Evolutionary conservation across 2,329 filamentous ascomycete genomes (phyloP), one percentile per base, ranked within the genome.

Genomic region (Alternaria sp.): DNA sequence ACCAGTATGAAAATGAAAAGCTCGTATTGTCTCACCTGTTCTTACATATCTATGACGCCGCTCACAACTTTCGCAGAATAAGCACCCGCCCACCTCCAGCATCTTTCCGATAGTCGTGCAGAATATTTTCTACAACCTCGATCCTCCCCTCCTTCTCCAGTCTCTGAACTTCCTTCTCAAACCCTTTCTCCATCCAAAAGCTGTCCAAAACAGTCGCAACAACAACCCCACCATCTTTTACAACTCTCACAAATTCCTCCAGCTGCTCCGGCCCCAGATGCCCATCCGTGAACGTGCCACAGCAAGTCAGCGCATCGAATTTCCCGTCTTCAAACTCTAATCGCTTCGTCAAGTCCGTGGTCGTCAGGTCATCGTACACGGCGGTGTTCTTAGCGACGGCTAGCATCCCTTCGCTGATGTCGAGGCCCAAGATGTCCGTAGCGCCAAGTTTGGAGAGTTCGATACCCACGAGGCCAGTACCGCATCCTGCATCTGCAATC

Each of bases 401-500:
- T 5, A 86, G 79, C 84, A 86, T 86, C 31, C 81, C 80, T 1
- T 79, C 77, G 50, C 80, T 83, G 14, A 85, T 72, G 62, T 86
- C 84, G 26, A 85, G 69, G 26, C 84, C 84, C 50, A 85, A 81
- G 40, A 86, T 79, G n/a, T 76, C 72, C 36, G 76, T 76, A 3
- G 79, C 80, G 3, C 81, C 80, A 31, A 77, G 68, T 36, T 78
- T 71, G 23, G 79, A 76, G 4, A 86, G 79, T 26, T 80, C 80
- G 21, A 79, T 69, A 4, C 83, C 84, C 10, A 84, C 83, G 8
- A 85, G 79, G 0, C 84, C 84, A 0, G 83, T 86, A 4, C 84
- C 84, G 56, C 84, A 85, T n/a, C 84, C 84, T 23, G 83, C 83
- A 58, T 86, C 84, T 0, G 85, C 78, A 54, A 86, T 80, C 3